Evolutionary conservation across 345 rosid genomes (phyloP), one percentile per base, ranked within the genome.

Genomic region (Cardamine occulta): DNA sequence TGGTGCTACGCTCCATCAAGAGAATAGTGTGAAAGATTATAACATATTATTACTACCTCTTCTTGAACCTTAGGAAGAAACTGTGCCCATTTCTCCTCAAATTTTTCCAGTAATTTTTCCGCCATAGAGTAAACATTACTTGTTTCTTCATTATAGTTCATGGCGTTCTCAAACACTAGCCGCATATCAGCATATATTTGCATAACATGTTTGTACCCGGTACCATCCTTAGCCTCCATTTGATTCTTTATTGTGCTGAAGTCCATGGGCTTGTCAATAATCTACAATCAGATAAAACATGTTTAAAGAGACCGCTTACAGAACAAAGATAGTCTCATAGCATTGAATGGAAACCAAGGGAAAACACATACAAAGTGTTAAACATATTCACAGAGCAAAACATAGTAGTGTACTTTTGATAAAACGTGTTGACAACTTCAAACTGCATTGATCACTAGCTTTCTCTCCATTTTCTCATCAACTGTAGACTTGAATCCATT

Each of bases 181-280:
- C 91, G 87, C 82, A 94, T 89, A 82, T 94, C 97, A 42, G 92
- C 84, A 76, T 83, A 86, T 63, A 91, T 86, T 74, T 89, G 96
- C 74, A 88, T 72, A 48, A 91, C 91, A 81, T 88, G 86, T 83
- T 82, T 90, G 78, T 94, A 94, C 31, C 96, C 91, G 10, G 87
- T 78, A 74, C 88, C 91, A 76, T 88, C 90, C 79, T 87, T 91
- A 35, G 90, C 95, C 84, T 94, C 97, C 93, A 90, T 87, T 78
- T 87, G 88, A 73, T 82, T 88, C 80, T 89, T 91, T 74, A 94
- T 88, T 0, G 96, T 94, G 77, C 85, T 74, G 55, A 94, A 88
- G 82, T 94, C 98, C 96, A 94, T 94, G n/a, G 98, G 97, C 83
- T 88, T 89, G 69, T 94, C 96, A 76, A 91, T 89, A 73, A 95